Base-by-base conservation (phyloP, 495 filamentous ascomycete species). In the Glonium stellatum region DNA sequence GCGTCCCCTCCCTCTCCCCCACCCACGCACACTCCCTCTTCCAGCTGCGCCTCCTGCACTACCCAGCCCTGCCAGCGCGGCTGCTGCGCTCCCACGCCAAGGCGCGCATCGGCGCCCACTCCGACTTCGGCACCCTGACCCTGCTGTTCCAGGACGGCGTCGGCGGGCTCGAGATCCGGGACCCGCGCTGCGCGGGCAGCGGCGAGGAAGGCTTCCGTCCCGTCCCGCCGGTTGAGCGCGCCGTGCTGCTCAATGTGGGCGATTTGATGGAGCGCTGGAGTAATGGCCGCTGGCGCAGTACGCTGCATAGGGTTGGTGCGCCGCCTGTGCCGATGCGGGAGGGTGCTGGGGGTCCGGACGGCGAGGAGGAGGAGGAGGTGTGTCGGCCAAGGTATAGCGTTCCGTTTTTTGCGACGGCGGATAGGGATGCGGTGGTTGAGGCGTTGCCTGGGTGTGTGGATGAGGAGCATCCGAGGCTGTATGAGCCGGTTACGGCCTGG, bases 41-140 rank as follows among this genome's bases (percentile, higher is more conserved):
- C 60, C 85, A 88, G 66, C 72, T 87, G 3, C 78, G 86, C 2
- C 66, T 89, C 13, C 74, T 88, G 11, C 83, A 88, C 63, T 89
- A 89, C 59, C 82, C 85, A 1, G 74, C 81, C 6, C 73, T 87
- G 15, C 76, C 80, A 39, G 77, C 74, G 9, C 25, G 12, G 0
- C 10, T 22, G 23, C 23, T 68, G 35, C 35, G 37, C 6, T 31
- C 50, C 11, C 0, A 55, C 21, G 5, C 21, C 15, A 51, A 51
- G 21, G 88, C n/a, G 5, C 36, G 62, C 0, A 65, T 65, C 5
- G 47, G 48, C 18, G 58, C 74, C 15, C 78, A 82, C 58, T 73
- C 72, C 0, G 79, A 82, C 48, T 75, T 78, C 27, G 77, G 75
- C 0, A 74, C 73, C 0, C 67, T 80, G 60, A 81, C 79, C 0